A percentile compares a stretch with the other conserved stretches of the same genome.
Conservation (phyloP, 1,139 yeast species). For the Geotrichum cucujoidarum region DNA sequence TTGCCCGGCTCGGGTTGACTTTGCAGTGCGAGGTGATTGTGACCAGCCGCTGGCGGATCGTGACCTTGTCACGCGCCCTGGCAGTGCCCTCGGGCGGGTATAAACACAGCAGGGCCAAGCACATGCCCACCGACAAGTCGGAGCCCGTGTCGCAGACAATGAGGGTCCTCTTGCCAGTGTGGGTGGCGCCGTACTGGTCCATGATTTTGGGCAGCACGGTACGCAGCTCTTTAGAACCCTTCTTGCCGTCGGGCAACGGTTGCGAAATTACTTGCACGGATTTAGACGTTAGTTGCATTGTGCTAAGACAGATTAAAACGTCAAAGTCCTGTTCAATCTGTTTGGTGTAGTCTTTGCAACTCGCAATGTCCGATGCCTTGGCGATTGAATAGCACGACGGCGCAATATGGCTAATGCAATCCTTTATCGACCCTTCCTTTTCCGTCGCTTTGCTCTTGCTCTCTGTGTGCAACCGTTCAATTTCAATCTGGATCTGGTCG, state of each 20-base stretch:
- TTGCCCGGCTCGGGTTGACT: slow-evolving; percentile 72
- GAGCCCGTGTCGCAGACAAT: slow-evolving; percentile 60
- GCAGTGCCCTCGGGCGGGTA: slow-evolving; percentile 37
- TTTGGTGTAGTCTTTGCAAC: neutral
- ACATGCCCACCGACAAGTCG: slow-evolving; percentile 62
- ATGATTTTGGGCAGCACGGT: slow-evolving; percentile 38
- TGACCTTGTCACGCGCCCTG: slow-evolving; percentile 33
- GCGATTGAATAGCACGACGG: slow-evolving; percentile 26
- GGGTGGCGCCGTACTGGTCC: slow-evolving; percentile 14
- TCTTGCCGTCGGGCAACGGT: slow-evolving; percentile 47
- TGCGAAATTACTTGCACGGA: neutral
- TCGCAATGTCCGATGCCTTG: slow-evolving; percentile 7
- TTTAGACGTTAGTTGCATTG: neutral
- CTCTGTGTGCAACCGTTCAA: slow-evolving; percentile 25
- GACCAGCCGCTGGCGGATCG: slow-evolving; percentile 54
- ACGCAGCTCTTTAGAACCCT: slow-evolving; percentile 57
- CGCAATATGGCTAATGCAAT: slow-evolving; percentile 11
- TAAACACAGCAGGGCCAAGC: slow-evolving; percentile 48
- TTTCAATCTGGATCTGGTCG: slow-evolving; percentile 37
- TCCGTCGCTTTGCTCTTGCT: neutral
- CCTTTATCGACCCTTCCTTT: neutral
- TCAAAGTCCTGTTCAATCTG: slow-evolving; percentile 11
- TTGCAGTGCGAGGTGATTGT: slow-evolving; percentile 44
- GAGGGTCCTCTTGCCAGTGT: slow-evolving; percentile 31
- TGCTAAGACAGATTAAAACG: slow-evolving; percentile 21